Evolutionary conservation across 768 basidiomycete species (phyloP).

Genomic region (Mycena rosella): DNA sequence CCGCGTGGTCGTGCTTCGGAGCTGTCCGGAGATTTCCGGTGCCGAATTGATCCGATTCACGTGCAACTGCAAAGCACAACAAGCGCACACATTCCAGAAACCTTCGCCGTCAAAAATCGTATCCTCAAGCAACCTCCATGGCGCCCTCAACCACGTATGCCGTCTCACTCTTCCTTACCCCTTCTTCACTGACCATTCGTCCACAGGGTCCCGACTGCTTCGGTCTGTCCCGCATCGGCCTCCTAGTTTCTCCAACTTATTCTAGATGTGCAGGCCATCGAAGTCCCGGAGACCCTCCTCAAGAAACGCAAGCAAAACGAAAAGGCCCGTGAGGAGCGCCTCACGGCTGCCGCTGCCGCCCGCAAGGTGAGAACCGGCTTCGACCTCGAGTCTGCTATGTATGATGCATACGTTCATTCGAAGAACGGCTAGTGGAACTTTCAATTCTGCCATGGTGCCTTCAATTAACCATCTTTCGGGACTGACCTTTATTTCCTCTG

Average conservation of each 20-base stretch:
- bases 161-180: conserved; percentile 4
- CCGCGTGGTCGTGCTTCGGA: no score
- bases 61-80: no score
- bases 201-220: conserved; percentile 67
- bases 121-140: conserved; percentile 65
- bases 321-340: conserved; percentile 94
- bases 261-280: conserved; percentile 72
- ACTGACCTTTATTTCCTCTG: conserved; percentile 60
- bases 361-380: conserved; percentile 78
- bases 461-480: conserved; percentile 97
- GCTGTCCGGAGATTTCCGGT: not conserved
- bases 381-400: conserved; percentile 35
- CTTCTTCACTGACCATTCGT: conserved; percentile 14
- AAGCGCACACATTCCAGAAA: no score
- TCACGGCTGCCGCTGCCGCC: conserved; percentile 84
- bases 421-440: conserved; percentile 80
- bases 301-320: conserved; percentile 99
- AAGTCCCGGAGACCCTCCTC: conserved; percentile 99
- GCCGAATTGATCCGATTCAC: no score
- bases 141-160: conserved; percentile 71
- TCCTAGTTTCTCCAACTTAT: conserved; percentile 12
- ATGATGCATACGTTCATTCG: conserved; percentile 89
- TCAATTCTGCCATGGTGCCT: conserved; percentile 75
- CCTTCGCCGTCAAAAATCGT: no score
- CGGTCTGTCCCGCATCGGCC: conserved; percentile 53